Evolutionary conservation across 2,329 filamentous ascomycete genomes (phyloP), one percentile per base, ranked within the genome.

Genomic region (Rugonectria rugulosa): DNA sequence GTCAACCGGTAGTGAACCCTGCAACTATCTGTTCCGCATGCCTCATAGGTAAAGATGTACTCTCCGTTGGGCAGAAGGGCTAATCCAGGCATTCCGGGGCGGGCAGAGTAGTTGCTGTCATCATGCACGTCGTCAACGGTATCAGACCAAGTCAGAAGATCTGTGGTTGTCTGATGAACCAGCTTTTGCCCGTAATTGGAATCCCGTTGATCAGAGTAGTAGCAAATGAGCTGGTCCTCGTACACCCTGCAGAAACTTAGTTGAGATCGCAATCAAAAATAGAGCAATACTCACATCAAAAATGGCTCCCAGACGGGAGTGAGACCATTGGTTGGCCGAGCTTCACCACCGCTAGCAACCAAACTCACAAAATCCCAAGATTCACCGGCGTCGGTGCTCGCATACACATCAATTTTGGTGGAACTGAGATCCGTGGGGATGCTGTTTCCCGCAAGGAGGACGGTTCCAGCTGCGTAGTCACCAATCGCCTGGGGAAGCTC

Each of bases 251-350:
- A 0, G 1, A 9, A 3, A 5, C 14, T 64, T 21, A 62, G 57
- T 34, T 1, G 6, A 1, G 0, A 4, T 5, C 1, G 12, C 7
- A 6, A 4, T 21, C 5, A 12, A 5, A 26, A 14, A 6, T 2
- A 1, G 4, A 29, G 10, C 27, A 9, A 5, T 34, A 43, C 70
- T 57, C 54, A 73, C 69, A 85, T 67, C 36, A 91, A 72, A 70
- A 88, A 90, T 0, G 88, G 88, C 70, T 91, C 89, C 88, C 88
- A 91, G 17, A 91, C 84, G 1, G 88, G 86, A 0, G 86, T 88
- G 31, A 85, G 70, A 2, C 85, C 88, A 65, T 91, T 89, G 65
- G 84, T 80, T 3, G 87, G 82, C 1, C 76, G 65, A 2, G 87
- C 86, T 41, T 79, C 78, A n/a, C 86, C 86, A 27, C 88, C 88